Percentiles rank a stretch among this genome's conserved stretches.
phyloP scores from a whole-genome alignment of 495 filamentous ascomycete species.

The Podospora australis region DNA sequence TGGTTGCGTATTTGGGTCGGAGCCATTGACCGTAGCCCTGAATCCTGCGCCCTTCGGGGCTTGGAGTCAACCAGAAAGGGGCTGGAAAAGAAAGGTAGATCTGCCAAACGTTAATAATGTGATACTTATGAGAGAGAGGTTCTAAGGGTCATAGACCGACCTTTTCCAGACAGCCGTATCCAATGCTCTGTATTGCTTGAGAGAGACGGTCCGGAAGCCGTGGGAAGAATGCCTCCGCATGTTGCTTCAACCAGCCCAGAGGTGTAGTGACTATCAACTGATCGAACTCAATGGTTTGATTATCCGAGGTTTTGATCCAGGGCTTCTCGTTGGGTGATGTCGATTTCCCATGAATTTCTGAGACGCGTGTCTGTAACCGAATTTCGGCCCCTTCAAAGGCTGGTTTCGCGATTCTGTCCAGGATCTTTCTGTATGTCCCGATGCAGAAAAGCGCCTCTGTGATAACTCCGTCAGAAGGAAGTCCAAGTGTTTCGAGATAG shows the following conservation, averaged over 20 bases:
- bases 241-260: conserved; percentile 81
- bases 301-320: conserved; percentile 49
- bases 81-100: conserved; percentile 79
- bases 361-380: conserved; percentile 40
- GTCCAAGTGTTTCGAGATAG: neutral
- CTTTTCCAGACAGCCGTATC: conserved; percentile 88
- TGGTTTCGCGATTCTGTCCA: conserved; percentile 58
- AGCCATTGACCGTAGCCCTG: conserved; percentile 64
- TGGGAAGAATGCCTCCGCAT: conserved; percentile 64
- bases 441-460: conserved; percentile 84
- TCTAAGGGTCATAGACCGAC: conserved; percentile 24
- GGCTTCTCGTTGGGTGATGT: conserved; percentile 35
- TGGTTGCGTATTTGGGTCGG: conserved; percentile 53
- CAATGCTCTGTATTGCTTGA: conserved; percentile 68
- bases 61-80: conserved; percentile 48
- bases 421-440: conserved; percentile 74
- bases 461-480: conserved; percentile 7
- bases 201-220: conserved; percentile 57
- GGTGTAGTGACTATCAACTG: conserved; percentile 81
- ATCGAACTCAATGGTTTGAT: conserved; percentile 58
- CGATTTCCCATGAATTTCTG: conserved; percentile 42
- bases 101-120: conserved; percentile 8
- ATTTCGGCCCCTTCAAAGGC: conserved; percentile 59
- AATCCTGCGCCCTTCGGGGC: conserved; percentile 21
- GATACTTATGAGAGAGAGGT: neutral